phyloP scores from a whole-genome alignment of 805 yeast genomes.

The Ogataea nakhonphanomensis region DNA sequence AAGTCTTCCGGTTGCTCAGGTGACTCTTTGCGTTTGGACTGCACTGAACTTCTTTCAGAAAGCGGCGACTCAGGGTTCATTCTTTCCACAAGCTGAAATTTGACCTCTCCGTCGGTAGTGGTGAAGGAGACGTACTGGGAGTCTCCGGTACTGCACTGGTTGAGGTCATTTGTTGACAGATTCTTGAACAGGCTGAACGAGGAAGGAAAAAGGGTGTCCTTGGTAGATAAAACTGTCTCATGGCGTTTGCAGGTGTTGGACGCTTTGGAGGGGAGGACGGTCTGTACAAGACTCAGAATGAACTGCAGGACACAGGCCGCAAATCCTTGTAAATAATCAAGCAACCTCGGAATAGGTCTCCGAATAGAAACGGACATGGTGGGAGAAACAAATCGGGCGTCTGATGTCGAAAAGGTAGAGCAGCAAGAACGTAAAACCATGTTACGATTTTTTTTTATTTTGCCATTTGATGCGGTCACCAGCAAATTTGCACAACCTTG shows the following conservation, averaged over 20 bases:
- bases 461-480: constrained; percentile 4
- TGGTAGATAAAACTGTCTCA: background rate
- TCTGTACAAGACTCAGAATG: constrained; percentile 1
- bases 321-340: constrained; percentile 2
- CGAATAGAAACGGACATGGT: no score
- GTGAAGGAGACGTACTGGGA: constrained; percentile 50
- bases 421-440: background rate
- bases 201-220: constrained; percentile 13
- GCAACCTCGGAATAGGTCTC: background rate
- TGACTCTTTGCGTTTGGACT: background rate
- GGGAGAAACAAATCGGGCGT: background rate
- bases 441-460: background rate
- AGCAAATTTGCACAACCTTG: constrained; percentile 5
- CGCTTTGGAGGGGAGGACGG: background rate
- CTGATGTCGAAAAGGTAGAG: background rate
- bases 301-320: background rate
- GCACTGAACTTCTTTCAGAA: constrained; percentile 24
- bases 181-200: constrained; percentile 13
- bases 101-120: constrained; percentile 52
- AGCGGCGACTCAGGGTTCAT: constrained; percentile 28
- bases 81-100: constrained; percentile 50
- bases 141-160: constrained; percentile 45
- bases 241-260: background rate
- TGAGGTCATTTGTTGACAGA: constrained; percentile 20
- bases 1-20: constrained; percentile 10